Evolutionary conservation across 148 eudicot species (phyloP), one percentile per base, ranked within the genome.

Genomic region (Arbutus unedo): DNA sequence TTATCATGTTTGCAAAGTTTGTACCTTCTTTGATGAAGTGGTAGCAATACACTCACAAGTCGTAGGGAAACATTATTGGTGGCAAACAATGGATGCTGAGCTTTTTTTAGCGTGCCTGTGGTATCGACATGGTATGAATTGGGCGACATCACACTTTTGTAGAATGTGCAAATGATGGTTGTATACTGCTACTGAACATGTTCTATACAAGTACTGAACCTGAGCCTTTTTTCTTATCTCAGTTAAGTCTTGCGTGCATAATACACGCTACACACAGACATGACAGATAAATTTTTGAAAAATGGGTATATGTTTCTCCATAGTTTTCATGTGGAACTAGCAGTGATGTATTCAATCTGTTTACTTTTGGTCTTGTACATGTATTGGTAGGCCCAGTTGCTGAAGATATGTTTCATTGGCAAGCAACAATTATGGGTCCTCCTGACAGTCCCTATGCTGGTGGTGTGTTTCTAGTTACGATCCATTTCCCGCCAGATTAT

Each of bases 321-420:
- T 53, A 51, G 47, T 53, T n/a, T 53, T 25, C 55, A 54, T 53
- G 47, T 76, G 11, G 57, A 23, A 15, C 44, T 31, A 6, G 54
- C 10, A 45, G n/a, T 62, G 8, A 21, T 66, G 10, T 25, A 23
- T 80, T 80, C 19, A 4, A n/a, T 48, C 38, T 31, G 31, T 59
- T 85, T 41, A 38, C 74, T n/a, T 72, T 55, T 76, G 8, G 50
- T 79, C 57, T 45, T 74, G 21, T 68, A 45, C 31, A 23, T 80
- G 23, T 31, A 56, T 77, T 21, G 51, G 41, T 56, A 89, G 93
- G 93, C 82, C 93, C 92, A 31, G 90, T 89, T 44, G 91, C 81
- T 14, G 90, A 91, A 83, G 91, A 89, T 86, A 89, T 91, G 89
- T 91, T 91, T 82, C 93, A 91, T 77, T 90, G 93, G 93, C 93